Evolutionary conservation across 2,329 filamentous ascomycete genomes (phyloP).

Genomic region (Chalaropsis thielavioides): DNA sequence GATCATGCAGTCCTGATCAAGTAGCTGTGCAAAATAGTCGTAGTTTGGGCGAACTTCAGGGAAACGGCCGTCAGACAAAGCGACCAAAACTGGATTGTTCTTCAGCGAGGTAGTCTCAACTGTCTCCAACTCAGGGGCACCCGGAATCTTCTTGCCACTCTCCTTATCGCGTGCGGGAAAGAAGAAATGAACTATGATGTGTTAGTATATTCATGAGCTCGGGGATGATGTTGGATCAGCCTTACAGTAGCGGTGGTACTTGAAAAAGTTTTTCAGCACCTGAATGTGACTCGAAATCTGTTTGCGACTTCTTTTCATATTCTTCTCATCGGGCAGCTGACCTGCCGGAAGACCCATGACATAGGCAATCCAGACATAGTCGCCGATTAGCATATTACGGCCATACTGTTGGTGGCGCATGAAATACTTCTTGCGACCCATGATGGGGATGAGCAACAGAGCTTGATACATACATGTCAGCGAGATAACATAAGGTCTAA

Average conservation of each 20-base stretch:
- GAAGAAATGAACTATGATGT: conserved; percentile 40
- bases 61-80: conserved; percentile 42
- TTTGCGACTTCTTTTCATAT: conserved; percentile 37
- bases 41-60: conserved; percentile 47
- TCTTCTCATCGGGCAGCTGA: conserved; percentile 30
- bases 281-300: conserved; percentile 59
- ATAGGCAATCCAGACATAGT: conserved; percentile 48
- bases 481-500: not conserved
- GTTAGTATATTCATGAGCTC: not conserved
- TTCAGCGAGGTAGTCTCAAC: conserved; percentile 44
- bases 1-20: conserved; percentile 39
- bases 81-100: conserved; percentile 47
- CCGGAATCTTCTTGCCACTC: conserved; percentile 30
- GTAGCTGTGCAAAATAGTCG: conserved; percentile 44
- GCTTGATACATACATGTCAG: conserved; percentile 29
- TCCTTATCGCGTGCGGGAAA: conserved; percentile 43
- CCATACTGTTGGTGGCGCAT: conserved; percentile 50
- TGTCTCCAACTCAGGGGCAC: conserved; percentile 19
- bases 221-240: not conserved
- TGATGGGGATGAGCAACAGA: conserved; percentile 48
- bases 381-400: conserved; percentile 55
- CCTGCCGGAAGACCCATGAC: conserved; percentile 33
- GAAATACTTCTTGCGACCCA: conserved; percentile 52
- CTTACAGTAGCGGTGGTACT: conserved; percentile 49
- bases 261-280: conserved; percentile 53